Conservation (phyloP, 73 alveolate species). For the Paramecium bursaria region DNA sequence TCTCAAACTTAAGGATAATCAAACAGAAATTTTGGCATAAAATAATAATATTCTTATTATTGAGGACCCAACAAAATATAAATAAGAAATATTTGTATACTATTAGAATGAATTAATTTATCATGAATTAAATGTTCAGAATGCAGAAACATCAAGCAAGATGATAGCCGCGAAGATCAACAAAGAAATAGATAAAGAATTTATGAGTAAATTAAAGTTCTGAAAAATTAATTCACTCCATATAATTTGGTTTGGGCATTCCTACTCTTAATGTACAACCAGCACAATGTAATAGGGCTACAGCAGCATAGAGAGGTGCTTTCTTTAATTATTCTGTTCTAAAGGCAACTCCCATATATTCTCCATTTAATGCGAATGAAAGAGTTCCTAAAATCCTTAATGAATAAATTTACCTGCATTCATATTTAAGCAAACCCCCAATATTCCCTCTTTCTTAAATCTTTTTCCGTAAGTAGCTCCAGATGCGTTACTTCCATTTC, state of each 20-base stretch:
- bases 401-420: slow-evolving; percentile 14
- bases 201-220: too few relatives aligned
- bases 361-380: slow-evolving; percentile 82
- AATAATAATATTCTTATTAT: too few relatives aligned
- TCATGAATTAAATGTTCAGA: too few relatives aligned
- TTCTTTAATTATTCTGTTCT: slow-evolving; percentile 74
- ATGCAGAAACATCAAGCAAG: too few relatives aligned
- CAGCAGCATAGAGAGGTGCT: slow-evolving; percentile 88
- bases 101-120: too few relatives aligned
- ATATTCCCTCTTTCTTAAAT: slow-evolving; percentile 81
- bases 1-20: too few relatives aligned
- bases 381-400: slow-evolving; percentile 70
- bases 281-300: slow-evolving; percentile 78
- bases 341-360: slow-evolving; percentile 81
- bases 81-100: too few relatives aligned
- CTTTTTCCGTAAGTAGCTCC: slow-evolving; percentile 82
- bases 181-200: too few relatives aligned
- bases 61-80: too few relatives aligned
- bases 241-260: slow-evolving; percentile 66
- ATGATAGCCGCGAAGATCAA: too few relatives aligned
- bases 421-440: slow-evolving; percentile 84
- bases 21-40: too few relatives aligned
- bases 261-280: slow-evolving; percentile 81
- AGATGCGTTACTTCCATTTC: slow-evolving; percentile 79
- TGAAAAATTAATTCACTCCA: slow-evolving; percentile 51